Conservation (phyloP, 768 basidiomycete genomes). For the Mycena vitilis region DNA sequence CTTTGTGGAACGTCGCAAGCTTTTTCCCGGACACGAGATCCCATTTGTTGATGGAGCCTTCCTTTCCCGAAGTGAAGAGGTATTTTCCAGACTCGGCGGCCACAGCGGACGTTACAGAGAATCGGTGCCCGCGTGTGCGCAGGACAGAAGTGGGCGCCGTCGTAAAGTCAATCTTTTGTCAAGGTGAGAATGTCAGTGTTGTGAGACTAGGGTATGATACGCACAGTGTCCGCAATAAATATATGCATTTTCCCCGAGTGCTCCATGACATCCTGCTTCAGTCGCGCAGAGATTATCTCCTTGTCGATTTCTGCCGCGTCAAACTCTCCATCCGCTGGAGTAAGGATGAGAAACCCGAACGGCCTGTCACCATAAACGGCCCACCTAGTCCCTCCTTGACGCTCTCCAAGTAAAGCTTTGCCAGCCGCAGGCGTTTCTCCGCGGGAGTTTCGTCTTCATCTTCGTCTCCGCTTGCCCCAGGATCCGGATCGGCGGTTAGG, state of each 20-base stretch:
- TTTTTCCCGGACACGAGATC: constrained; percentile 75
- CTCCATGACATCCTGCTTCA: constrained; percentile 93
- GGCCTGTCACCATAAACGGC: constrained; percentile 39
- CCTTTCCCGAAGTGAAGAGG: constrained; percentile 93
- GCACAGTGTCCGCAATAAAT: constrained; percentile 79
- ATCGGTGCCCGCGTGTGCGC: constrained; percentile 77
- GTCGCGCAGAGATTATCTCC: constrained; percentile 88
- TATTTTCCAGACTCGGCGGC: constrained; percentile 77
- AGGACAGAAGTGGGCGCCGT: constrained; percentile 60
- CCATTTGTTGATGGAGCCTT: constrained; percentile 91
- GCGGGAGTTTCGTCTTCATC: constrained; percentile 94
- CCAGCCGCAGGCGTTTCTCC: constrained; percentile 90
- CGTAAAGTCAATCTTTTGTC: constrained; percentile 66
- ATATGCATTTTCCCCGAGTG: constrained; percentile 89
- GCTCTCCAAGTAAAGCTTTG: constrained; percentile 88
- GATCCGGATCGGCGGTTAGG: constrained; percentile 62
- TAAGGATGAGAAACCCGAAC: background rate
- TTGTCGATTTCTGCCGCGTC: constrained; percentile 97
- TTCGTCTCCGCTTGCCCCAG: constrained; percentile 80
- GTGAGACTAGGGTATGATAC: constrained; percentile 36
- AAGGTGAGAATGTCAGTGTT: no score
- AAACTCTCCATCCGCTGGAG: constrained; percentile 84
- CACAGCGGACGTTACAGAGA: constrained; percentile 85
- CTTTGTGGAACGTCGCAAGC: constrained; percentile 69
- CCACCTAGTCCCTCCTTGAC: constrained; percentile 81